Conservation (phyloP, 345 rosid genomes). For the Lumnitzera littorea region DNA sequence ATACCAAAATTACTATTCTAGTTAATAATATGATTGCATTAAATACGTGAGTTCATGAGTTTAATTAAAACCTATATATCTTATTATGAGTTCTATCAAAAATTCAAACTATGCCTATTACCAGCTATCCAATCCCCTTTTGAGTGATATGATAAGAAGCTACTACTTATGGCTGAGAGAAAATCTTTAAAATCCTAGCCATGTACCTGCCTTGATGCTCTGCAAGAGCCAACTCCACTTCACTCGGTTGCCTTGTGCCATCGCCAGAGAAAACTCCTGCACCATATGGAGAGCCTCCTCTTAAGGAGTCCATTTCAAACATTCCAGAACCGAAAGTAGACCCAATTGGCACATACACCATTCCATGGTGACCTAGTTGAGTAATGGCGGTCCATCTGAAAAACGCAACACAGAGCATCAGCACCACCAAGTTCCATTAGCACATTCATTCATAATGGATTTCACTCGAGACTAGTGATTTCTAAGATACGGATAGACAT, state of each 20-base stretch:
- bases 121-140: too few relatives aligned
- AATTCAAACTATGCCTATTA: too few relatives aligned
- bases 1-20: too few relatives aligned
- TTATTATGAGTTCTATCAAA: too few relatives aligned
- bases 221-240: slow-evolving; percentile 44
- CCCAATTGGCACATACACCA: slow-evolving; percentile 56
- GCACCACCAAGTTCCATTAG: too few relatives aligned
- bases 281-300: slow-evolving; percentile 59
- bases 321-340: slow-evolving; percentile 51
- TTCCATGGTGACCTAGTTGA: slow-evolving; percentile 52
- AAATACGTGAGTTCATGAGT: too few relatives aligned
- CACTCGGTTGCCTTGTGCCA: slow-evolving; percentile 40
- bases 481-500: neutral
- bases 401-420: too few relatives aligned
- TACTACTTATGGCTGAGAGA: slow-evolving; percentile 6
- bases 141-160: too few relatives aligned
- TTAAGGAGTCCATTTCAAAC: slow-evolving; percentile 37
- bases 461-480: neutral
- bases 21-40: too few relatives aligned
- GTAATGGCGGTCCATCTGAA: slow-evolving; percentile 62
- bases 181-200: slow-evolving; percentile 43
- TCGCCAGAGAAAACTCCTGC: slow-evolving; percentile 57
- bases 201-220: slow-evolving; percentile 58
- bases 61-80: too few relatives aligned
- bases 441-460: too few relatives aligned